phyloP scores from a whole-genome alignment of 441 rosid genomes.

The Heliophila coronopifolia region DNA sequence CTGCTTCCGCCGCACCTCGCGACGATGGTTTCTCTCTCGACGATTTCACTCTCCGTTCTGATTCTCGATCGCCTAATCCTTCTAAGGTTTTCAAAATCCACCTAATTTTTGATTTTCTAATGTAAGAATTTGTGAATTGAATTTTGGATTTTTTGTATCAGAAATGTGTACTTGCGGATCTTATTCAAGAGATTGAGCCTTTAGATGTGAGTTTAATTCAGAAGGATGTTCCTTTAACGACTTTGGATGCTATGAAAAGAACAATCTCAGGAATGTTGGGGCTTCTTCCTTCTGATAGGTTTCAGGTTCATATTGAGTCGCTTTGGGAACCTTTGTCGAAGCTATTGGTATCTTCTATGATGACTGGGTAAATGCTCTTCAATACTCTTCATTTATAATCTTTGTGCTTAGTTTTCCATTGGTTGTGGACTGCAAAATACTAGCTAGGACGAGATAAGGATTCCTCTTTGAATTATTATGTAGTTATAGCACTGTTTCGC shows the following conservation, averaged over 20 bases:
- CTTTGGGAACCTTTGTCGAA: slow-evolving; percentile 89
- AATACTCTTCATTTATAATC: neutral
- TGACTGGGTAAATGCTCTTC: slow-evolving; percentile 72
- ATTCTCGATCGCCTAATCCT: slow-evolving; percentile 29
- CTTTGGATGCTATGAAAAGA: slow-evolving; percentile 92
- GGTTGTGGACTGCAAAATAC: neutral
- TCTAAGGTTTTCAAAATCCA: too few species aligned
- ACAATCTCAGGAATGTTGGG: slow-evolving; percentile 95
- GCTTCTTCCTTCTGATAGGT: slow-evolving; percentile 83
- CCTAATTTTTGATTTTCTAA: too few species aligned
- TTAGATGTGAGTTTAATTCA: slow-evolving; percentile 83
- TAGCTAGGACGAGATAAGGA: neutral
- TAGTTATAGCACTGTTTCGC: too few species aligned
- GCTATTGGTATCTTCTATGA: slow-evolving; percentile 82
- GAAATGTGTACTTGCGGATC: slow-evolving; percentile 54
- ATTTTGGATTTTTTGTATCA: too few species aligned
- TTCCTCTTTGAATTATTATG: neutral
- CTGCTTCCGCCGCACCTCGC: slow-evolving; percentile 35
- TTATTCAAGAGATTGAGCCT: slow-evolving; percentile 84
- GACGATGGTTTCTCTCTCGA: slow-evolving; percentile 36
- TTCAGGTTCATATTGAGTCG: slow-evolving; percentile 78
- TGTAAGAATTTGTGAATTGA: too few species aligned
- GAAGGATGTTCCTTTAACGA: slow-evolving; percentile 69
- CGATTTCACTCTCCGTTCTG: slow-evolving; percentile 34
- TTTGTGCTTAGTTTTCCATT: neutral